Evolutionary conservation across 345 rosid genomes (phyloP).

Genomic region (Lagerstroemia speciosa): DNA sequence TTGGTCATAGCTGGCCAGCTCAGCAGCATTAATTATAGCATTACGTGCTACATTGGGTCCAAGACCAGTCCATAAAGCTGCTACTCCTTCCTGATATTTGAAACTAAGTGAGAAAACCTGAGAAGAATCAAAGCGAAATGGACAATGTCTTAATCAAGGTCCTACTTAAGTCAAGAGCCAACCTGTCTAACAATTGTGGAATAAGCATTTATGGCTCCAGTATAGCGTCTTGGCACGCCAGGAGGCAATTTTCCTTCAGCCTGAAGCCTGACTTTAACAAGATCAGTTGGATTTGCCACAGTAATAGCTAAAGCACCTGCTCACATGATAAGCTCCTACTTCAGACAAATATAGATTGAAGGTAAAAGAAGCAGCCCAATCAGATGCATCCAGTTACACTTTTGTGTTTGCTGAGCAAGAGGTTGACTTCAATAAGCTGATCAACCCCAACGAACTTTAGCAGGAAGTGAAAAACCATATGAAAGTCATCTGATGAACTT

Average conservation of each 20-base stretch:
- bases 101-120: slow-evolving; percentile 15
- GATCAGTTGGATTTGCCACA: slow-evolving; percentile 97
- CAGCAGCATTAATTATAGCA: slow-evolving; percentile 97
- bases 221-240: slow-evolving; percentile 90
- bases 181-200: slow-evolving; percentile 93
- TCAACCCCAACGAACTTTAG: neutral
- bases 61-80: slow-evolving; percentile 94
- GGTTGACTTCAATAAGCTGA: neutral
- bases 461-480: neutral
- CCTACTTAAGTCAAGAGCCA: slow-evolving; percentile 10
- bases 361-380: neutral
- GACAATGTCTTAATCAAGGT: neutral
- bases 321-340: slow-evolving; percentile 8
- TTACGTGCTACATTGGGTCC: slow-evolving; percentile 92
- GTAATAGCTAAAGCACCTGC: slow-evolving; percentile 85
- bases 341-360: neutral
- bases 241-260: slow-evolving; percentile 94
- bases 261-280: slow-evolving; percentile 97
- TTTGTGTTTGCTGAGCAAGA: neutral
- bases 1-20: slow-evolving; percentile 95
- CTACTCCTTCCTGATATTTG: slow-evolving; percentile 70
- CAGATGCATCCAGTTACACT: neutral
- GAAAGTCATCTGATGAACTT: neutral
- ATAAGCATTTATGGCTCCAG: slow-evolving; percentile 90
- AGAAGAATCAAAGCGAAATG: slow-evolving; percentile 10